Conservation (phyloP, 2,329 filamentous ascomycete species). For the Penicillium vulpinum region DNA sequence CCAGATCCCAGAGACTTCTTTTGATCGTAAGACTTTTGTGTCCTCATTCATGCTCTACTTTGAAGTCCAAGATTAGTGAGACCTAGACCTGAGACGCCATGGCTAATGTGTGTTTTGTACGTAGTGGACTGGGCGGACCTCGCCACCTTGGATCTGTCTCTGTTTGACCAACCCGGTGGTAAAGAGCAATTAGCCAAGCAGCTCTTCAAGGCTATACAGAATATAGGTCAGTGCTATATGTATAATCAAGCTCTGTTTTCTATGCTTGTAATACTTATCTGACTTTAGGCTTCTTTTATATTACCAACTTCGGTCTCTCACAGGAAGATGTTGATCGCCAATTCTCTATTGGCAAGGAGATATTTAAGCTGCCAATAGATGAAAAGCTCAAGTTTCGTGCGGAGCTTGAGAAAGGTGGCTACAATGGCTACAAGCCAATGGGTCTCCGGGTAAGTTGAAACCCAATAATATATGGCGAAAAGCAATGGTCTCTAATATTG, state of each 20-base stretch:
- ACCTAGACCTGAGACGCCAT: background rate
- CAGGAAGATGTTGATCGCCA: conserved; percentile 60
- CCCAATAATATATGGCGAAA: background rate
- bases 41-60: background rate
- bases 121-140: conserved; percentile 53
- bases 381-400: conserved; percentile 59
- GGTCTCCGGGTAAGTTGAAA: conserved; percentile 27
- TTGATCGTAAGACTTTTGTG: conserved; percentile 4
- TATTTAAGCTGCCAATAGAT: conserved; percentile 56
- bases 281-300: conserved; percentile 57
- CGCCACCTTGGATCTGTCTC: conserved; percentile 56
- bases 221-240: conserved; percentile 37
- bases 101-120: background rate
- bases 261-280: conserved; percentile 12
- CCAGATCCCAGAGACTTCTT: conserved; percentile 12
- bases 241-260: accelerated
- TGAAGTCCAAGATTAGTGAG: too few species aligned
- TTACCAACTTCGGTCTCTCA: conserved; percentile 59
- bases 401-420: conserved; percentile 52
- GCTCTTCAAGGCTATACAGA: conserved; percentile 53
- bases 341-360: conserved; percentile 58
- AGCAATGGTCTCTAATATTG: conserved; percentile 11
- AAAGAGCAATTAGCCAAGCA: conserved; percentile 55
- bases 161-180: conserved; percentile 54
- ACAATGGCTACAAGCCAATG: conserved; percentile 56